Evolutionary conservation across 352 stramenopile genomes (phyloP), one percentile per base, ranked within the genome.

Genomic region (Globisporangium spinosum): DNA sequence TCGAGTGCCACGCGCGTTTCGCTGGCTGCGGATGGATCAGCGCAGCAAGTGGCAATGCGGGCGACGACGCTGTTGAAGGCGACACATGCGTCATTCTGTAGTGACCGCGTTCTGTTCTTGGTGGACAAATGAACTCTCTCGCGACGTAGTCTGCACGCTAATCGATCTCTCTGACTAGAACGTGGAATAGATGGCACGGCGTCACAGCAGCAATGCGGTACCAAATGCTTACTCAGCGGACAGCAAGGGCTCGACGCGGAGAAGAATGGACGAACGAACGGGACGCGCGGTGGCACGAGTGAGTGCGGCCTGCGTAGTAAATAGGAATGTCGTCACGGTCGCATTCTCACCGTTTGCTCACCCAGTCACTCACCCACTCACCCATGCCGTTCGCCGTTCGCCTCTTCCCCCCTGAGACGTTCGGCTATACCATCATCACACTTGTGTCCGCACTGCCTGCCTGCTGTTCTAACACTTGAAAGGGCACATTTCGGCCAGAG

Each of bases 1-100:
- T 74, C 6, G 70, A 22, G 60, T 87, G 80, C 80, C 80, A 89
- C 45, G 34, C 45, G 17, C 65, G 64, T 65, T 79, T 57, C 71
- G 69, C 67, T 74, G 78, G 53, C 12, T 34, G 58, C 8, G 34
- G 45, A 32, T 62, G 35, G 49, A 27, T 61, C 17, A 64, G 22
- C 58, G 57, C 58, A 5, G 58, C 49, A 51, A 65, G 58, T 22
- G 65, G 40, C 1, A 61, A 35, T 13, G 45, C 47, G 1, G 57
- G 17, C n/a, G 56, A 64, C 8, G 45, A 17, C 20, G 57, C 22
- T 12, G 40, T 55, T 15, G 34, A 35, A 29, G 65, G 56, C 56
- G 57, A 27, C 25, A 64, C 27, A 45, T 55, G 63, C 17, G 38
- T 68, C 63, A 68, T 62, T 54, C 32, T 51, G 32, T 45, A 12